Percentiles rank a stretch among this genome's conserved stretches.
Evolutionary conservation across 768 basidiomycete genomes (phyloP).

Genomic region (Agaricus subrufescens): DNA sequence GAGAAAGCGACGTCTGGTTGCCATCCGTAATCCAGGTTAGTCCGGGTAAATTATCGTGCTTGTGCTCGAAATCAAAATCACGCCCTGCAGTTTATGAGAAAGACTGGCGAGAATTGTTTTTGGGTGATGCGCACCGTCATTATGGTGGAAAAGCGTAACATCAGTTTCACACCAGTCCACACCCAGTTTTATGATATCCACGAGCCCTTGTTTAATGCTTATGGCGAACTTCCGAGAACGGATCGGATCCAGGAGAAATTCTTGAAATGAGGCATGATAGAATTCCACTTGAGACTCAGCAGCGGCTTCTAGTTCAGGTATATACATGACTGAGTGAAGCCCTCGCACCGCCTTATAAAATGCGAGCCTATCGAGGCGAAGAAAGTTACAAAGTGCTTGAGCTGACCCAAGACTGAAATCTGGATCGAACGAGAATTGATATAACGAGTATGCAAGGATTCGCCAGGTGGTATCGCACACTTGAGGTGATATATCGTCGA

Average conservation of each 20-base stretch:
- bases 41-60: not conserved
- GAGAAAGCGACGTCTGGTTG: not conserved
- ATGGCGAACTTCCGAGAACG: not conserved
- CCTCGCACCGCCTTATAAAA: not conserved
- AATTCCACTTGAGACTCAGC: not conserved
- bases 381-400: not conserved
- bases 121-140: not conserved
- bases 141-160: not conserved
- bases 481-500: not conserved
- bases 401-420: not conserved
- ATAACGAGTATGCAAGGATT: not conserved
- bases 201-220: not conserved
- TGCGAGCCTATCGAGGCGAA: not conserved
- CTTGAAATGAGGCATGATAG: conserved; percentile 1
- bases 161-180: not conserved
- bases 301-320: not conserved
- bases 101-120: not conserved
- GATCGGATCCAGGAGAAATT: not conserved
- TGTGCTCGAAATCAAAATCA: not conserved
- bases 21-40: not conserved
- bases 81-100: not conserved
- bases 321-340: not conserved
- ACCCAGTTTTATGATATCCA: not conserved
- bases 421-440: no score
- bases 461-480: not conserved